phyloP scores from a whole-genome alignment of 129 eudicot species.

The Ambrosia trifida region DNA sequence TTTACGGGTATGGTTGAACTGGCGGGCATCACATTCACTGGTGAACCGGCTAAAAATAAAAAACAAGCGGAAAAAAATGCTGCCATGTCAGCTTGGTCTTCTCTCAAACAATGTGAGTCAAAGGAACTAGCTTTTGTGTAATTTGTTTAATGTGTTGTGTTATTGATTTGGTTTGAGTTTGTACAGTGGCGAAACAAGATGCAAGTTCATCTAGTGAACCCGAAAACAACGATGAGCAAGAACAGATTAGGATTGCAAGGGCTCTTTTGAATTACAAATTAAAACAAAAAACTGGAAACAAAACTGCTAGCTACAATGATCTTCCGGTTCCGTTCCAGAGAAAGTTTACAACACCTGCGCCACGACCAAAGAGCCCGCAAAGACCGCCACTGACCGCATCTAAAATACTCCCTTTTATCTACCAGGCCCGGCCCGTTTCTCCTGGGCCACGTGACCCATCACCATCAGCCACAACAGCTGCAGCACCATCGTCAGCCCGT shows the following conservation, averaged over 20 bases:
- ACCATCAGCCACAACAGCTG: background rate
- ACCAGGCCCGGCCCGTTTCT: constrained; percentile 44
- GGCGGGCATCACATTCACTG: constrained; percentile 66
- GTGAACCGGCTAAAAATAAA: constrained; percentile 78
- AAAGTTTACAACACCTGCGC: constrained; percentile 38
- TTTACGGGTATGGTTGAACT: constrained; percentile 70
- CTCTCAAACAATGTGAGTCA: constrained; percentile 70
- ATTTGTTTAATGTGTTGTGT: background rate
- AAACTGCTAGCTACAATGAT: constrained; percentile 23
- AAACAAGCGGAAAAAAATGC: constrained; percentile 90
- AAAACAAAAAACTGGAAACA: constrained; percentile 46
- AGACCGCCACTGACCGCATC: constrained; percentile 52
- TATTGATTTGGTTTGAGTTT: constrained; percentile 18
- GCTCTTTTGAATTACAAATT: constrained; percentile 62
- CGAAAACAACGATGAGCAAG: constrained; percentile 76
- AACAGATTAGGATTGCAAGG: constrained; percentile 78
- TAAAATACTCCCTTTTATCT: constrained; percentile 75
- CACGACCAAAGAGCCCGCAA: constrained; percentile 72
- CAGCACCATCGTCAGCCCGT: constrained; percentile 26
- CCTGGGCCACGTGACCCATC: constrained; percentile 38
- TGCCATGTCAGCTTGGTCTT: constrained; percentile 82
- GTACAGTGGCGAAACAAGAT: constrained; percentile 74
- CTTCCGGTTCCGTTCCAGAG: constrained; percentile 52
- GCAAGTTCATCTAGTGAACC: constrained; percentile 66
- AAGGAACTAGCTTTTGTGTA: background rate